These are phyloP conservation scores for Dujonia santamariae DNA, from an alignment of 1,139 yeast genomes.

Conservation along the genomic window DNA sequence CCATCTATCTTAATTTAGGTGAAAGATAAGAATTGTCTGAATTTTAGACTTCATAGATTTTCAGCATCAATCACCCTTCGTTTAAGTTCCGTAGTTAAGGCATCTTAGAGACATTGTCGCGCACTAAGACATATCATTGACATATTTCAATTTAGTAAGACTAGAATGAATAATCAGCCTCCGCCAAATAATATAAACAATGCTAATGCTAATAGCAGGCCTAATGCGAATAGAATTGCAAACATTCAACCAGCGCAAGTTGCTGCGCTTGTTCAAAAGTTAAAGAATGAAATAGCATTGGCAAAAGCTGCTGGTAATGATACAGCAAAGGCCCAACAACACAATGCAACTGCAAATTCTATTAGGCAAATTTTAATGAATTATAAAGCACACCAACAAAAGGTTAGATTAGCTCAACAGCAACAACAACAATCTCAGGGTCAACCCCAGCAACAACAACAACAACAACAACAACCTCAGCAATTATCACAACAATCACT, in stretches of 20 bases:
- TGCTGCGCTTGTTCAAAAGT: slow-evolving; percentile 56
- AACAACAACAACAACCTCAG: slow-evolving; percentile 10
- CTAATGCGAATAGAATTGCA: slow-evolving; percentile 14
- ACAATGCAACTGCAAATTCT: slow-evolving; percentile 63
- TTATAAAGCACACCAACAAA: slow-evolving; percentile 41
- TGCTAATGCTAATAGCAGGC: slow-evolving; percentile 5
- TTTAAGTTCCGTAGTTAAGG: too few species aligned
- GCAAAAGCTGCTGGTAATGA: slow-evolving; percentile 54
- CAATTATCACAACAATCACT: slow-evolving; percentile 3
- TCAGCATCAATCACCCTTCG: too few species aligned
- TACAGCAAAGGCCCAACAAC: slow-evolving; percentile 68
- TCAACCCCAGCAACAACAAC: slow-evolving; percentile 9
- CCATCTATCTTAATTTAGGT: too few species aligned
- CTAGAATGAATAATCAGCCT: neutral
- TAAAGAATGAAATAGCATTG: slow-evolving; percentile 59
- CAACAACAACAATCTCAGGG: slow-evolving; percentile 14
- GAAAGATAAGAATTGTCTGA: too few species aligned
- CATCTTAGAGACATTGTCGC: too few species aligned
- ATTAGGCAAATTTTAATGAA: slow-evolving; percentile 49
- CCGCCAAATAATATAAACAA: slow-evolving; percentile 1
- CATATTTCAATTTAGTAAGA: too few species aligned
- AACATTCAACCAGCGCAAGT: slow-evolving; percentile 55
- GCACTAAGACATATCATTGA: too few species aligned
- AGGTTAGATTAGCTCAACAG: slow-evolving; percentile 21
- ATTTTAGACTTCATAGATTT: too few species aligned